Evolutionary conservation across 352 stramenopile species (phyloP), one percentile per base, ranked within the genome.

Genomic region (Blastocystis hominis): DNA sequence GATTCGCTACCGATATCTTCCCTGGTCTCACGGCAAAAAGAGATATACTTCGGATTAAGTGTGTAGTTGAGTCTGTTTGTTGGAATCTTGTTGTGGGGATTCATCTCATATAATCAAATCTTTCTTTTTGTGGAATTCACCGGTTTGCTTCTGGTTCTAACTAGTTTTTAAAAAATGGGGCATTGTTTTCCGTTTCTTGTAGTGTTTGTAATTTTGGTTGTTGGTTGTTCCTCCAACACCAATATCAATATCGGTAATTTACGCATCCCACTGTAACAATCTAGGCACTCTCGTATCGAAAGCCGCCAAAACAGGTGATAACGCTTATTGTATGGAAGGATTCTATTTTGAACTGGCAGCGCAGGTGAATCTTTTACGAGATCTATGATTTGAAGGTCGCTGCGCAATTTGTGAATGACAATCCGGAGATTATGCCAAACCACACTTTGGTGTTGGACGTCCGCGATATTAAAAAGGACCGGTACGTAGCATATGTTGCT

Each of bases 21-120:
- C 76, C 9, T 86, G 76, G 76, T 86, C 76, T n/a, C 59, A 72
- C 40, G 76, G 76, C 20, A 86, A 86, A 44, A 86, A 86, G 44
- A 42, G 34, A 42, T 86, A 86, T 69, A 44, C 44, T 24, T 75
- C 20, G 34, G 76, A 86, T 84, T 84, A 70, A 53, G 17, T 55
- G 44, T 34, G 36, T 80, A 80, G 69, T 80, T 61, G 17, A 9
- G 9, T 62, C 13, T 34, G 36, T 64, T 13, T 80, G 24, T n/a
- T 63, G 13, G 34, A 63, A 68, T 36, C 10, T 36, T 68, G 17
- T 68, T 36, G 17, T 68, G 7, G 9, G 59, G 9, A 38, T 15
- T n/a, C n/a, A 10, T 50, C 15, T 47, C n/a, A 13, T 66, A 20
- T 9, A 6, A 66, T 6, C 56, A 66, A 66, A 66, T 66, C 10